These are phyloP conservation scores for Sclerotinia trifoliorum DNA, from an alignment of 2,329 filamentous ascomycete genomes.

Conservation along the genomic window DNA sequence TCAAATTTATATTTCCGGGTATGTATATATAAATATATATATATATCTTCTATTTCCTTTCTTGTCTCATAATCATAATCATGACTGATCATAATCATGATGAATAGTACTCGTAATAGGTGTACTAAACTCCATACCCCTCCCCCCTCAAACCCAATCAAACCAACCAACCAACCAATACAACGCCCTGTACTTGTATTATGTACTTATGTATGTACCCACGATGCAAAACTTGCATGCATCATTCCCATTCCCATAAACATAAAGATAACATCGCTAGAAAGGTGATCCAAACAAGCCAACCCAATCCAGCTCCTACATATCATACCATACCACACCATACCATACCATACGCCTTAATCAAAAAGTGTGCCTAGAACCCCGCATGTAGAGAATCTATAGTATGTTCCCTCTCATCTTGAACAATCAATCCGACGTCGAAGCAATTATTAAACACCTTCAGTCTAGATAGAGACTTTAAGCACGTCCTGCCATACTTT, in stretches of 20 bases:
- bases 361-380: background rate
- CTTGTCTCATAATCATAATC: no score
- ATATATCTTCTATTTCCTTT: no score
- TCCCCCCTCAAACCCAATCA: no score
- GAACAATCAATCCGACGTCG: background rate
- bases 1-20: no score
- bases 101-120: no score
- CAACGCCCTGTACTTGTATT: background rate
- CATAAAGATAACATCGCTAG: background rate
- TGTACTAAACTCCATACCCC: no score
- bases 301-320: no score
- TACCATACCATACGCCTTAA: background rate
- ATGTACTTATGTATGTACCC: background rate
- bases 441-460: background rate
- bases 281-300: background rate
- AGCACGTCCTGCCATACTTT: slow-evolving; percentile 1
- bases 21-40: no score
- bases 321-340: no score
- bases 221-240: background rate
- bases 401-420: no score
- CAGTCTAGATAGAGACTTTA: background rate
- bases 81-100: no score
- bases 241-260: background rate
- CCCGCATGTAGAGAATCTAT: background rate
- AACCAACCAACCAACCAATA: background rate